phyloP scores from a whole-genome alignment of 139 green algal species.

The Chlorella sp. region DNA sequence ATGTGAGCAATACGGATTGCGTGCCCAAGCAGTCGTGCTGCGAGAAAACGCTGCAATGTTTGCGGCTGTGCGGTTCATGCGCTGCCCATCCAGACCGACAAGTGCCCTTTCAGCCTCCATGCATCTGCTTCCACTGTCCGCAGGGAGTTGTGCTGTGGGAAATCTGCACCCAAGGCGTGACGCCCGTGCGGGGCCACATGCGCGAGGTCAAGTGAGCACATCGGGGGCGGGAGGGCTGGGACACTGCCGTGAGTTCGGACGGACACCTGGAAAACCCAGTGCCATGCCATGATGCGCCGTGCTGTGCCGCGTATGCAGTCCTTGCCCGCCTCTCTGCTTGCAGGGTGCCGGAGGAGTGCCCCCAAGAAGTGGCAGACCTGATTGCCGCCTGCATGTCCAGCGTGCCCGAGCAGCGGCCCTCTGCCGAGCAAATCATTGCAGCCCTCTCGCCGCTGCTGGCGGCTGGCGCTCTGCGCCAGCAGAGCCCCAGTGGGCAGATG shows the following conservation, averaged over 20 bases:
- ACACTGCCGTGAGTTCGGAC: too few relatives aligned
- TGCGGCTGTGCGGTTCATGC: background rate
- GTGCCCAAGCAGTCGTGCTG: background rate
- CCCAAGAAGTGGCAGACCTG: slow-evolving; percentile 1
- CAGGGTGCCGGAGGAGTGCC: slow-evolving; percentile 20
- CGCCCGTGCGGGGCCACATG: slow-evolving; percentile 2
- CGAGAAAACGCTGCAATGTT: background rate
- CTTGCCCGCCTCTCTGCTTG: background rate
- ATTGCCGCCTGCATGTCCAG: background rate
- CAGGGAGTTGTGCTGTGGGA: slow-evolving; percentile 16
- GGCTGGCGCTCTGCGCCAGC: background rate
- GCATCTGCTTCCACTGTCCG: background rate
- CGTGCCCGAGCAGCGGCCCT: background rate
- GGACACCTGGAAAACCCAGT: too few relatives aligned
- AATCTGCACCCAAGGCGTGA: background rate
- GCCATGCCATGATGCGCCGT: background rate
- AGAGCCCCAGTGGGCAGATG: too few relatives aligned
- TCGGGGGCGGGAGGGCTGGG: background rate
- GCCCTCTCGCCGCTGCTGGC: background rate
- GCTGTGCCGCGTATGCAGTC: background rate
- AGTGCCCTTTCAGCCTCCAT: background rate
- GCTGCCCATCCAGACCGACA: background rate
- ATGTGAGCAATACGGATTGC: background rate
- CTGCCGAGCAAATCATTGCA: background rate
- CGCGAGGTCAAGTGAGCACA: background rate